A percentile compares a stretch with the other conserved stretches of the same genome.
Conservation (phyloP, 495 filamentous ascomycete species). For the Rostrohypoxylon terebratum region DNA sequence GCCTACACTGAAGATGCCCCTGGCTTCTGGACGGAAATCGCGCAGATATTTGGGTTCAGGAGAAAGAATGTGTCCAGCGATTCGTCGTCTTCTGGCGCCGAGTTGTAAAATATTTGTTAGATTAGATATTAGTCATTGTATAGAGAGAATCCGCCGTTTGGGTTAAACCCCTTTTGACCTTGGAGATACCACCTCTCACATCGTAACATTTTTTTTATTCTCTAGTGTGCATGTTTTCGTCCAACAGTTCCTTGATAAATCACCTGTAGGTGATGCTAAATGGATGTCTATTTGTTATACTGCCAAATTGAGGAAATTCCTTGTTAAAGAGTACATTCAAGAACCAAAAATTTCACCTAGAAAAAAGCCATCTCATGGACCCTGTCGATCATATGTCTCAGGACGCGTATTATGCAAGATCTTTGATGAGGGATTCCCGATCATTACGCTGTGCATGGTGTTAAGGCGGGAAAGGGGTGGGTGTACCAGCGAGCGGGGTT, state of each 20-base stretch:
- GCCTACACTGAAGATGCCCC: not conserved
- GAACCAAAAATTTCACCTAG: too few relatives aligned
- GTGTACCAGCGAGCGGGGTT: not conserved
- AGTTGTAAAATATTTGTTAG: not conserved
- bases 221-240: not conserved
- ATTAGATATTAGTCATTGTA: not conserved
- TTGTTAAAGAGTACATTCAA: too few relatives aligned
- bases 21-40: slow-evolving; percentile 2
- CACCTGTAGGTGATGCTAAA: not conserved
- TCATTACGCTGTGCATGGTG: too few relatives aligned
- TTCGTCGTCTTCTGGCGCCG: not conserved
- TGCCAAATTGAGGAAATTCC: too few relatives aligned
- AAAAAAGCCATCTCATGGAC: too few relatives aligned
- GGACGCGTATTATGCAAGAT: too few relatives aligned
- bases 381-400: too few relatives aligned
- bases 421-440: too few relatives aligned
- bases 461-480: not conserved
- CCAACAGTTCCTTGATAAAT: not conserved
- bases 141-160: not conserved
- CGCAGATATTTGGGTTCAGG: slow-evolving; percentile 6
- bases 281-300: not conserved
- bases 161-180: not conserved
- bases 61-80: slow-evolving; percentile 4
- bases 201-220: not conserved
- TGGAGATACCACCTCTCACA: not conserved